A percentile compares a stretch with the other conserved stretches of the same genome.
Evolutionary conservation across 2,329 filamentous ascomycete genomes (phyloP).

Genomic region (Kalaharituber pfeilii): DNA sequence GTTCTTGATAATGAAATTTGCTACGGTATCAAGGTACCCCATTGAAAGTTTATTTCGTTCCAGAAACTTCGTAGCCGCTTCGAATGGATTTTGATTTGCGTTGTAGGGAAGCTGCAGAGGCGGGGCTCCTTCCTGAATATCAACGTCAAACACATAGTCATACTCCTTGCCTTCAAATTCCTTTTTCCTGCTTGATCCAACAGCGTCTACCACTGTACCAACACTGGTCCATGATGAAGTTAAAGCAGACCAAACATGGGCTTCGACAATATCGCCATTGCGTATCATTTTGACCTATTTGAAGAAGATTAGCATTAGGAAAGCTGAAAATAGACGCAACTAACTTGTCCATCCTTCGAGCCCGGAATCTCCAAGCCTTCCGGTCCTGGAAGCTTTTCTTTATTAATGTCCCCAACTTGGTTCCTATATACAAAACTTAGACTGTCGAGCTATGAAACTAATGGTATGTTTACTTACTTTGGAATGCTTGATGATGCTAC

Average conservation of each 20-base stretch:
- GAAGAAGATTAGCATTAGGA: slow-evolving; percentile 49
- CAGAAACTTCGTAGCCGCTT: slow-evolving; percentile 79
- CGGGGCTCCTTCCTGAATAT: slow-evolving; percentile 87
- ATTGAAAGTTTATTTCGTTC: slow-evolving; percentile 75
- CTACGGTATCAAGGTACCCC: slow-evolving; percentile 68
- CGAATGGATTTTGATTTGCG: slow-evolving; percentile 78
- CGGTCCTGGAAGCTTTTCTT: slow-evolving; percentile 74
- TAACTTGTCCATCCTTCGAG: slow-evolving; percentile 90
- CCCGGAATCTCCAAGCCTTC: slow-evolving; percentile 74
- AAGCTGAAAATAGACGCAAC: slow-evolving; percentile 43
- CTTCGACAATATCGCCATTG: slow-evolving; percentile 21
- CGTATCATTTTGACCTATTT: slow-evolving; percentile 17
- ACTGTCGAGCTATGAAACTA: background rate
- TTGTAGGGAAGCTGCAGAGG: slow-evolving; percentile 90
- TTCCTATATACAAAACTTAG: slow-evolving; percentile 8
- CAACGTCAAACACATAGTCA: slow-evolving; percentile 91
- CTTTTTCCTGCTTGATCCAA: slow-evolving; percentile 65
- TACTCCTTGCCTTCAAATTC: slow-evolving; percentile 73
- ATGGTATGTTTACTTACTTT: slow-evolving; percentile 37
- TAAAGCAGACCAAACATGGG: slow-evolving; percentile 20
- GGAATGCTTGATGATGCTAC: slow-evolving; percentile 74
- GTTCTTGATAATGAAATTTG: slow-evolving; percentile 80
- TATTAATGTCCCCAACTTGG: slow-evolving; percentile 66
- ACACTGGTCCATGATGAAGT: slow-evolving; percentile 52
- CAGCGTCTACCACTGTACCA: slow-evolving; percentile 84